phyloP scores from a whole-genome alignment of 2,329 filamentous ascomycete species.

The Fusarium sp. region DNA sequence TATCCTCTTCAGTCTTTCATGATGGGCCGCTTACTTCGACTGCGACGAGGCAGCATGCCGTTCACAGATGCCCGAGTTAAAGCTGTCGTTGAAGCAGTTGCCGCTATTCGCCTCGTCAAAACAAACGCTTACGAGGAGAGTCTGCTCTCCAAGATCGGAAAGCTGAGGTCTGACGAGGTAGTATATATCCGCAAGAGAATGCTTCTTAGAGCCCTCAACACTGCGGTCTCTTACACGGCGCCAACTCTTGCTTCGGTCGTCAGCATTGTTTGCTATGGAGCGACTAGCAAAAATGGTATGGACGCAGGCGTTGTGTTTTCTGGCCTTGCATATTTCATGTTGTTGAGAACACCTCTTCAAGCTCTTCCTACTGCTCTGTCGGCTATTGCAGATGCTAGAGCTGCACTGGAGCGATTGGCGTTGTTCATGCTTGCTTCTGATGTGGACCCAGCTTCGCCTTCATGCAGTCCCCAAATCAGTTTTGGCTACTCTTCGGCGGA shows the following conservation, averaged over 20 bases:
- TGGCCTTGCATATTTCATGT: constrained; percentile 4
- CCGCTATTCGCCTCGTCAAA: constrained; percentile 12
- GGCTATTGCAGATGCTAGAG: constrained; percentile 14
- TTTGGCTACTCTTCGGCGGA: not conserved
- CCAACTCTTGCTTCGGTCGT: constrained; percentile 18
- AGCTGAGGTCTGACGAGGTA: constrained; percentile 12
- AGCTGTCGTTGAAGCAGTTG: constrained; percentile 15
- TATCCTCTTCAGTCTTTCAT: constrained; percentile 25
- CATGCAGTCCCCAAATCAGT: not conserved
- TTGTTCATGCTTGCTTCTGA: constrained; percentile 21
- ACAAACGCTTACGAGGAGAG: constrained; percentile 25
- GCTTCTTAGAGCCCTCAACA: constrained; percentile 22
- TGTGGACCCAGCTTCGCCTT: fast-evolving
- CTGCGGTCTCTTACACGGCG: constrained; percentile 10
- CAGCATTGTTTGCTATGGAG: constrained; percentile 21
- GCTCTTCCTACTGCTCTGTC: constrained; percentile 13
- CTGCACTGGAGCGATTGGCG: constrained; percentile 5
- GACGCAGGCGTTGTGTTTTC: constrained; percentile 17
- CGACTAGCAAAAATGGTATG: constrained; percentile 12
- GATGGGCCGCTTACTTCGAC: constrained; percentile 12
- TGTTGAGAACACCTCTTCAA: constrained; percentile 6
- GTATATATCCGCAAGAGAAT: constrained; percentile 24
- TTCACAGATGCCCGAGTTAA: constrained; percentile 20
- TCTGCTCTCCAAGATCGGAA: constrained; percentile 17
- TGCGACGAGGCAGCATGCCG: constrained; percentile 14